Evolutionary conservation across 83 land plant genomes (phyloP).

Genomic region (Picea engelmannii): DNA sequence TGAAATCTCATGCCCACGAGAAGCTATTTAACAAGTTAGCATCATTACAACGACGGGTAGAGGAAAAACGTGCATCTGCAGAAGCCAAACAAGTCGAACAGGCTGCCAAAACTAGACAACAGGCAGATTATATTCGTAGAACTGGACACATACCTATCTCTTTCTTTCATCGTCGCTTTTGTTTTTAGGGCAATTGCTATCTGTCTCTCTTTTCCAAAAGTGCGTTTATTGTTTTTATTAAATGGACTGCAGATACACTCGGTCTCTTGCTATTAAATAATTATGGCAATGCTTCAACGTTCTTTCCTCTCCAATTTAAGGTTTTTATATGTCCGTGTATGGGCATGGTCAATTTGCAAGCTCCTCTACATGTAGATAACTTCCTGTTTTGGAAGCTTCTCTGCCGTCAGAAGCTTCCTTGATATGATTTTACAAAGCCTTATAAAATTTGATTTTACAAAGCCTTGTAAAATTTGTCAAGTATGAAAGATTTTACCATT

Average conservation of each 20-base stretch:
- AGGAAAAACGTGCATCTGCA: conserved; percentile 46
- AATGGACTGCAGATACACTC: not conserved
- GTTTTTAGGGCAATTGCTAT: not conserved
- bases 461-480: no score
- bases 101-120: conserved; percentile 32
- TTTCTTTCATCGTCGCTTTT: conserved; percentile 19
- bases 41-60: conserved; percentile 35
- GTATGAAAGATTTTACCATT: no score
- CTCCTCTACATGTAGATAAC: not conserved
- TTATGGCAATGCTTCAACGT: not conserved
- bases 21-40: conserved; percentile 56
- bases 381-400: not conserved
- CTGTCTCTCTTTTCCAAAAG: no score
- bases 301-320: not conserved
- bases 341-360: not conserved
- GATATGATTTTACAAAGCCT: no score
- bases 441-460: no score
- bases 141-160: conserved; percentile 36
- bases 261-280: not conserved
- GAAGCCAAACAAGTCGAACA: conserved; percentile 38
- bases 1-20: conserved; percentile 52
- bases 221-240: not conserved
- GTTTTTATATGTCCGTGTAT: not conserved
- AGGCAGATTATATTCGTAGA: conserved; percentile 36
- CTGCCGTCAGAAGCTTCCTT: not conserved